Conservation (phyloP, 1,139 yeast species). For the Yamadazyma triangularis region DNA sequence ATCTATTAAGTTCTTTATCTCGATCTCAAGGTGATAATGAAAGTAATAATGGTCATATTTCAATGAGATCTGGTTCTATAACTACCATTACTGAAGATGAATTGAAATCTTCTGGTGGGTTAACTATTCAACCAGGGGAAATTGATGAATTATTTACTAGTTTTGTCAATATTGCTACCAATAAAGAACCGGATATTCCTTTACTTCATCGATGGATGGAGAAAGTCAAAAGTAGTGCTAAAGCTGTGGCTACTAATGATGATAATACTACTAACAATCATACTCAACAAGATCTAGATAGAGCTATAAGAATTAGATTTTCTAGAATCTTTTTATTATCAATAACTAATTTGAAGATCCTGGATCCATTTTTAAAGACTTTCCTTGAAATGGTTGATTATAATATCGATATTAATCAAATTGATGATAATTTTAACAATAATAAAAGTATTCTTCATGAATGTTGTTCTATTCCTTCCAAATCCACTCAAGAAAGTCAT, state of each 20-base stretch:
- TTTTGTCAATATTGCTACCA: conserved; percentile 56
- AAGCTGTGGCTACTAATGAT: conserved; percentile 10
- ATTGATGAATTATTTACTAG: conserved; percentile 66
- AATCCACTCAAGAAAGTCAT: conserved; percentile 26
- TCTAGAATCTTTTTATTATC: conserved; percentile 65
- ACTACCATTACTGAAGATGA: conserved; percentile 2
- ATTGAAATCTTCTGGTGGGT: neutral
- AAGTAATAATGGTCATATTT: neutral
- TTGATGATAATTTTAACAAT: conserved; percentile 38
- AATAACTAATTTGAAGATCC: conserved; percentile 47
- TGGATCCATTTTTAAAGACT: conserved; percentile 43
- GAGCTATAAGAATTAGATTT: conserved; percentile 32
- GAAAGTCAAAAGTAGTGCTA: conserved; percentile 33
- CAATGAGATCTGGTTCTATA: conserved; percentile 7
- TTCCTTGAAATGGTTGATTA: conserved; percentile 42
- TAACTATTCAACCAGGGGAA: conserved; percentile 26
- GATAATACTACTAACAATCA: conserved; percentile 2
- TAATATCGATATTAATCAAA: conserved; percentile 37
- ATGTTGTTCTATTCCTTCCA: conserved; percentile 40
- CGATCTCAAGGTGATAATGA: neutral
- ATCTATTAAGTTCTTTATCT: conserved; percentile 4
- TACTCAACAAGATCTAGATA: conserved; percentile 6
- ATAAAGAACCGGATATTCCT: conserved; percentile 42
- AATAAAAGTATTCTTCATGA: conserved; percentile 41
- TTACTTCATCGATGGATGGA: conserved; percentile 47